phyloP scores from a whole-genome alignment of 768 basidiomycete species.

The Tylopilus sp. region DNA sequence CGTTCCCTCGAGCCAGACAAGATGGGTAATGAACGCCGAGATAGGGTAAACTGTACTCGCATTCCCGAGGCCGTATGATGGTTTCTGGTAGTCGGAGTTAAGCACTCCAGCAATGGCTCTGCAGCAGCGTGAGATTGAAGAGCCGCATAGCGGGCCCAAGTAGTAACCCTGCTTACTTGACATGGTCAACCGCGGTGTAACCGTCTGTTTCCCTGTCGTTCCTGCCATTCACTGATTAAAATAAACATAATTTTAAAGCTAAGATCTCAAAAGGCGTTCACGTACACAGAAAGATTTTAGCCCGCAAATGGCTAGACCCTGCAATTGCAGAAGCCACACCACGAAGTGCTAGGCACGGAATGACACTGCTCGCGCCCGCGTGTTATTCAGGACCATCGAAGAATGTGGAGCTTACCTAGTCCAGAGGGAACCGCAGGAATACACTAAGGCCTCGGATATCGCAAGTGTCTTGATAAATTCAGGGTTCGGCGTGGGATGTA shows the following conservation, averaged over 20 bases:
- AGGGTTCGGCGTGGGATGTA: slow-evolving; percentile 85
- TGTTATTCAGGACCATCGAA: slow-evolving; percentile 5
- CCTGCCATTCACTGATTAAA: slow-evolving; percentile 65
- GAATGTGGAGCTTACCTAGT: slow-evolving; percentile 57
- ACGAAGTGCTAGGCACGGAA: slow-evolving; percentile 86
- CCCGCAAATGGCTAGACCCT: slow-evolving; percentile 57
- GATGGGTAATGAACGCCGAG: slow-evolving; percentile 81
- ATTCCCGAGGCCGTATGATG: slow-evolving; percentile 54
- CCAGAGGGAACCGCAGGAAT: slow-evolving; percentile 94
- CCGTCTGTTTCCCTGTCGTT: slow-evolving; percentile 91
- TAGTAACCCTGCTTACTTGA: slow-evolving; percentile 46
- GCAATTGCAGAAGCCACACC: slow-evolving; percentile 80
- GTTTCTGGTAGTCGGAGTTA: slow-evolving; percentile 53
- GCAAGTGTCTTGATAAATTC: slow-evolving; percentile 67
- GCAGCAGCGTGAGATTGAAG: slow-evolving; percentile 5
- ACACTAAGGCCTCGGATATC: slow-evolving; percentile 68
- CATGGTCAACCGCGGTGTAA: slow-evolving; percentile 82
- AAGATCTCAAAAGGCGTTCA: slow-evolving; percentile 3
- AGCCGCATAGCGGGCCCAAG: slow-evolving; percentile 1
- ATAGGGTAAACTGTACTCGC: slow-evolving; percentile 63
- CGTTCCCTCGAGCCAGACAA: slow-evolving; percentile 71
- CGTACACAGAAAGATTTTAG: slow-evolving; percentile 84
- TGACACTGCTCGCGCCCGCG: slow-evolving; percentile 49
- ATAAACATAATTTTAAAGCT: slow-evolving; percentile 2
- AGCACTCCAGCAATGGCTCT: slow-evolving; percentile 71